Base-by-base conservation (phyloP, 176 grass and related monocot species). In the Triticum monococcum region DNA sequence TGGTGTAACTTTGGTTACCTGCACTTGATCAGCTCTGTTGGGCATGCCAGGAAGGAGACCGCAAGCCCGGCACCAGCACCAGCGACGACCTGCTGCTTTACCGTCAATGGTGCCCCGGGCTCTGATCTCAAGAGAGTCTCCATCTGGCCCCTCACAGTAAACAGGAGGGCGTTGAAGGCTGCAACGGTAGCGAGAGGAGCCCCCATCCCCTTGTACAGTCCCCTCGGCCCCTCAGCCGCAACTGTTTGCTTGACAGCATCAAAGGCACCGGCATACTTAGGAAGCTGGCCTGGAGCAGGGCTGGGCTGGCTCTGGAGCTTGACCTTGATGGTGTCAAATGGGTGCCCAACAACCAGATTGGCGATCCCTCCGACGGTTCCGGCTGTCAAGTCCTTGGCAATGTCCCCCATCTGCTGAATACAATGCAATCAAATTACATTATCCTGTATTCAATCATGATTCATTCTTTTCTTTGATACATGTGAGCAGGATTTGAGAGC, bases 11-110 rank as follows among this genome's bases (percentile, higher is more conserved):
- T 28, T 35, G 52, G 64, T 36, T 73, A 97, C 95, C 95, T 98
- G 91, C 95, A 98, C 75, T 98, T 98, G 67, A 98, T 93, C 75
- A 98, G 87, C 69, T 98, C 95, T n/a, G 95, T 98, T 48, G 93
- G 95, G 37, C 91, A 98, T 1, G 95, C 95, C 61, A 98, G 83
- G 81, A 98, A 93, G 32, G 93, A 91, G 79, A 95, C 95, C 16
- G 91, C 93, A 16, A 93, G 4, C 5, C 95, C 93, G 30, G 93
- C 95, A 71, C 95, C 95, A 22, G 87, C 89, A 67, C 95, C 95
- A 16, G 89, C 90, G 8, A 95, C 68, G 1, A 92, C 66, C 81
- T 98, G 96, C 86, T 98, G 96, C 16, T 90, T 95, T 63, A 92
- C 88, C 1, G 93, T 92, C 17, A 98, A 79, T 1, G 87, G 62